Base-by-base conservation (phyloP, 2,329 filamentous ascomycete genomes). In the Sporothrix variecibatus region DNA sequence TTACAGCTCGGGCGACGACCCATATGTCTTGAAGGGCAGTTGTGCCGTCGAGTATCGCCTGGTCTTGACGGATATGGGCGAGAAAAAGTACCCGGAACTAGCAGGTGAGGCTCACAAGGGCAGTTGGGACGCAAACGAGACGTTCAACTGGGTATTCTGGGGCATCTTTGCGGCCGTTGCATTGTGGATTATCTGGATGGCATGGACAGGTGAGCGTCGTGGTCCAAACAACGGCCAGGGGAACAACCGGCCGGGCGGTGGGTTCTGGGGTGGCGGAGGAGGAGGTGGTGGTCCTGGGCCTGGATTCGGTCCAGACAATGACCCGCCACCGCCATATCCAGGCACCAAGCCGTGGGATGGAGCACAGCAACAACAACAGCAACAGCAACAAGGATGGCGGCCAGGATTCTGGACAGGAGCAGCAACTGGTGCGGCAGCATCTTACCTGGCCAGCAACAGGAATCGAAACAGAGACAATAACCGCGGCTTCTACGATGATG, bases 1-100 rank as follows among this genome's bases (percentile, higher is more conserved):
- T 12, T 98, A 97, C 83, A 85, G 88, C 74, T 86, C 85, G 17
- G 83, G 91, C 0, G 89, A 95, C 65, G 96, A 98, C 81, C 90
- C 90, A 0, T 97, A 94, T 81, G 88, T 98, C n/a, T 84, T 98
- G 72, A 94, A 93, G 79, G 96, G 96, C 28, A 96, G 93, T 81
- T 98, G 95, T 82, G 96, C 93, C 17, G 95, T 97, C 31, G 94
- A 97, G 83, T 98, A 98, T 82, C 87, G 92, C 17, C 83, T 98
- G 7, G 82, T 92, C 0, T 85, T 98, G 71, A 98, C 95, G 0
- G 90, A 92, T 12, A 85, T 87, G 75, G 96, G 96, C 2, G 90
- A 95, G 83, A 83, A 87, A 78, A 89, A 87, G 78, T 95, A 92
- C 81, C 93, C 92, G 0, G 81, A 87, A 51, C 79, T 89, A 56